Conservation (phyloP, 176 grass and related monocot genomes). For the Melocanna baccifera region DNA sequence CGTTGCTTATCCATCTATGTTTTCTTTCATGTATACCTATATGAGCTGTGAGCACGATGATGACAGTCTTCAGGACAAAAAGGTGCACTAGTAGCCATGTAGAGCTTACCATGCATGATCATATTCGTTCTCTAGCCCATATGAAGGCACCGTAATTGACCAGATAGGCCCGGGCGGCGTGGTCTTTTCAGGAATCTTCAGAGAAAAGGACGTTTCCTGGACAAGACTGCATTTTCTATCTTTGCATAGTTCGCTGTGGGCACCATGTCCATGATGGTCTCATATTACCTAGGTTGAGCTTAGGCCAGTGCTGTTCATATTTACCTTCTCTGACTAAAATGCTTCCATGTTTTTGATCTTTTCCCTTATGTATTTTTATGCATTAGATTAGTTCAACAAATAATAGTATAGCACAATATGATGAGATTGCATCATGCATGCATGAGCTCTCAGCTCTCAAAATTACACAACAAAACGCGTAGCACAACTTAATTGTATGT, state of each 20-base stretch:
- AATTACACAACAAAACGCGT: neutral
- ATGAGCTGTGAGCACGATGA: neutral
- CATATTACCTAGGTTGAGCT: neutral
- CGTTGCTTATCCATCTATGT: neutral
- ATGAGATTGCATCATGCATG: too few relatives aligned
- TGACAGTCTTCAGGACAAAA: neutral
- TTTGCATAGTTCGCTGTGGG: neutral
- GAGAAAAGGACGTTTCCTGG: neutral
- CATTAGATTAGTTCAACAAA: neutral
- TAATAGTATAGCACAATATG: too few relatives aligned
- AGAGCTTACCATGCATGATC: neutral
- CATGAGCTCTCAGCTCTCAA: neutral
- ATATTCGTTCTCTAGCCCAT: too few relatives aligned
- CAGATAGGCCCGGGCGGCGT: neutral
- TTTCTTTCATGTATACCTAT: neutral
- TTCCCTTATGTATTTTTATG: neutral
- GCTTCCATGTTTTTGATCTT: neutral
- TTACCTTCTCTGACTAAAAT: neutral
- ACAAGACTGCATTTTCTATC: neutral
- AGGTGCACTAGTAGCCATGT: neutral
- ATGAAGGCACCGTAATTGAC: neutral
- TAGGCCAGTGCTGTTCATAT: neutral
- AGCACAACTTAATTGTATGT: too few relatives aligned
- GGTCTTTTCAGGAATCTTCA: conserved; percentile 15
- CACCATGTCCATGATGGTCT: neutral